Base-by-base conservation (phyloP, 202 grass and related monocot genomes). In the Digitaria exilis region DNA sequence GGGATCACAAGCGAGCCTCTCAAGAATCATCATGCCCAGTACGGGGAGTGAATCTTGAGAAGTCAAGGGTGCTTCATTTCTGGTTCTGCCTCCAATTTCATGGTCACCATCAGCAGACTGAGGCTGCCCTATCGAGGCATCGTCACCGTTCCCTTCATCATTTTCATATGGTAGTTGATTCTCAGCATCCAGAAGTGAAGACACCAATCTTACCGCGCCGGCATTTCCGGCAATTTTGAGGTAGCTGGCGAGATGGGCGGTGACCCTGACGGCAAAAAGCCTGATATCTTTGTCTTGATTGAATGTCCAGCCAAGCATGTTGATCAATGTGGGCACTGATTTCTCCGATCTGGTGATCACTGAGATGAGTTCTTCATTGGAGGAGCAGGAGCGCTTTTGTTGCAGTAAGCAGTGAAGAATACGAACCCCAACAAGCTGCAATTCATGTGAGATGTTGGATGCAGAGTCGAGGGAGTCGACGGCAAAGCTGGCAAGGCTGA, bases 21-120 rank as follows among this genome's bases (percentile, higher is more conserved):
- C 45, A 3, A 87, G 73, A 22, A 87, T 78, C 22, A 24, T 7
- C 25, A 82, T 44, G 6, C 64, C 85, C 1, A 71, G 9, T 5
- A 77, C 14, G 8, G 55, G 2, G 61, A 43, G 2, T 11, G 21
- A 75, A 26, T 59, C 3, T 10, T 75, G 72, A 8, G 19, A 2
- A 11, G 21, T 75, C 1, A 71, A 49, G 3, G n/a, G n/a, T n/a
- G n/a, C n/a, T n/a, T n/a, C n/a, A n/a, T n/a, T n/a, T n/a, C n/a
- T n/a, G n/a, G n/a, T n/a, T n/a, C n/a, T n/a, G n/a, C n/a, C n/a
- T n/a, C n/a, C n/a, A n/a, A 16, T 5, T 6, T 18, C 34, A 17
- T 4, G 52, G 5, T 4, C 37, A 21, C 3, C 35, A 48, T 3
- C 2, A 42, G 34, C 37, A 22, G 3, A 4, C 17, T 52, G 49